Evolutionary conservation across 1,284 basidiomycete genomes (phyloP), one percentile per base, ranked within the genome.

Genomic region (Polyporus tsugae): DNA sequence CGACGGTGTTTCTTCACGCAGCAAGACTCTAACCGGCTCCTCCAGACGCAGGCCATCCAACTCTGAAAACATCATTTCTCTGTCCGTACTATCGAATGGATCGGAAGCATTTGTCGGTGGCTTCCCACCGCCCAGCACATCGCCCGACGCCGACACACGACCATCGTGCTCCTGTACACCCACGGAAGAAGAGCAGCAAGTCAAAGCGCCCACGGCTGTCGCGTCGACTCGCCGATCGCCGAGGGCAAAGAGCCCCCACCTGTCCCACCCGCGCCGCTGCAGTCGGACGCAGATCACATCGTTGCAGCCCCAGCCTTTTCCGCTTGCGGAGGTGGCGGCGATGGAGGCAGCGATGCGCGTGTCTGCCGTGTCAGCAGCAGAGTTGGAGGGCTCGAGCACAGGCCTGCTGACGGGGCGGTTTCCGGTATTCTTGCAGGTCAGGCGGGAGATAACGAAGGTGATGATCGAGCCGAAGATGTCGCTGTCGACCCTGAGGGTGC

Each of bases 371-470:
- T 72, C 71, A 4, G 42, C 67, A 22, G 66, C 67, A 10, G 71
- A 72, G 60, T 65, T 63, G 10, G 63, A 58, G 46, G 59, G 22
- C 22, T 59, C 69, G 65, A 70, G 60, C 62, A 42, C 59, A n/a
- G 53, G 29, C 9, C 70, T 70, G 22, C 41, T 72, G 39, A 63
- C 81, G 11, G 78, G 83, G 0, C 81, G 82, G n/a, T 81, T 89
- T 62, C 86, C 88, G 0, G 89, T 97, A 19, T 99, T 96, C 81
- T 83, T 99, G 62, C 96, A 98, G 77, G 86, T 98, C 6, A 96
- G 96, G 0, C 85, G 95, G 42, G 95, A 97, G 77, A 95, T 97
- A 59, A 97, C 97, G 82, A 98, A 97, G 78, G 91, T 91, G 1
- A 83, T 78, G 10, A 84, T 98, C 53, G 93, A 95, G 64, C 85